Base-by-base conservation (phyloP, 2,329 filamentous ascomycete species). In the Phaeoacremonium minimum region DNA sequence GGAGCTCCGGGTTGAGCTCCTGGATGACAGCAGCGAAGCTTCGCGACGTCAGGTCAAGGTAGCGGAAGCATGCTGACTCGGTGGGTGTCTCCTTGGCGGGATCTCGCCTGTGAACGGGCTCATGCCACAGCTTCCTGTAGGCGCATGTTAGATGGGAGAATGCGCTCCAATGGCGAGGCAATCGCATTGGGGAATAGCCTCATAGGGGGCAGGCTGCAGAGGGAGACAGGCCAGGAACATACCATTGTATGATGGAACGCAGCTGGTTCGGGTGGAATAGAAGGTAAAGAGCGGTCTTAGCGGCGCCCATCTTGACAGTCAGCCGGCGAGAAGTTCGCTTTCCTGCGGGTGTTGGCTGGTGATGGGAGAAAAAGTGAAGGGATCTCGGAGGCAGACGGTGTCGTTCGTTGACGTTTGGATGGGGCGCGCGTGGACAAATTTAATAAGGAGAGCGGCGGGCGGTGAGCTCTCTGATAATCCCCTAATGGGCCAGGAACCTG, bases 11-110 rank as follows among this genome's bases (percentile, higher is more conserved):
- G 57, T 96, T 90, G 30, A 98, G 77, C 66, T 98, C 93, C 64
- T 95, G 81, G 46, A 98, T 98, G 57, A 98, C 93, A 32, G 88
- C 75, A 35, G 84, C 74, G 63, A 98, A 98, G 60, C 89, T 96
- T 42, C 93, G 86, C 58, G 90, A 96, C 35, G 93, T 98, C 69
- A 85, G 48, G 52, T 91, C 74, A 47, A 98, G 79, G 61, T 85
- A 87, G 46, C 85, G 69, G 69, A 95, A 97, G 71, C 93, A 97
- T 71, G 80, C 73, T 60, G 79, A 77, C 43, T 94, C 75, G 13
- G 83, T 83, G 36, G 73, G 68, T 18, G 80, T 72, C 64, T 97
- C 93, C 48, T 86, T 86, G 43, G 72, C 70, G 46, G 78, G 73
- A 55, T 95, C 77, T 56, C 91, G 87, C 57, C 75, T 77, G 69